Base-by-base conservation (phyloP, 179 eudicot species). In the Amaranthus tricolor region DNA sequence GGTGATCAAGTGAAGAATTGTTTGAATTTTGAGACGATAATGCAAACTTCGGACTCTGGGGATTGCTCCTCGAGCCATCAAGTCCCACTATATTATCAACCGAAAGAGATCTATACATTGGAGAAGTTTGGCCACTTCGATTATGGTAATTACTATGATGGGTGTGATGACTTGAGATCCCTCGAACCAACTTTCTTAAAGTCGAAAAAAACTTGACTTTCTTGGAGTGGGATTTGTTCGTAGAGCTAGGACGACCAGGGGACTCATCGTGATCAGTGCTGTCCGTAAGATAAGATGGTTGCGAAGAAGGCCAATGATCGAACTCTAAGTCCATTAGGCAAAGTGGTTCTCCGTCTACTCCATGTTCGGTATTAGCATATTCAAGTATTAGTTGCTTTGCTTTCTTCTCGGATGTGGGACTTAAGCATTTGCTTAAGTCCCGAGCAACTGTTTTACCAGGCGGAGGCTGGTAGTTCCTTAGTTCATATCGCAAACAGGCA, bases 401-500 rank as follows among this genome's bases (percentile, higher is more conserved):
- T 84, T 88, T 90, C 68, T 83, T 82, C 76, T 92, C 96, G 0
- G 98, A 94, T 15, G 69, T 84, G n/a, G 99, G 96, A 80, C 97
- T 92, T 62, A 92, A 74, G 47, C 89, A 80, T 78, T 81, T 90
- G 84, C 95, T 90, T 21, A 94, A 88, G 84, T 94, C 96, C 70
- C 96, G 79, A 2, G 96, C 94, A 59, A 82, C 82, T 72, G 93
- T 89, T 82, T 89, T 88, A 19, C 95, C 98, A 0, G 85, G 89
- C 19, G 83, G 83, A 0, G 93, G 90, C 59, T 87, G 86, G 79
- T 82, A 88, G 75, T 92, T 88, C 73, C 93, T 83, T 52, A 92
- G 76, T 80, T 94, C 97, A 21, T 90, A 84, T 62, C 98, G 85
- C 76, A 94, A 83, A 83, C 98, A 94, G 47, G 97, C 98, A 45